These are phyloP conservation scores for Hemisphaericaspora subhashii DNA, from an alignment of 1,139 yeast genomes.

Conservation along the genomic window DNA sequence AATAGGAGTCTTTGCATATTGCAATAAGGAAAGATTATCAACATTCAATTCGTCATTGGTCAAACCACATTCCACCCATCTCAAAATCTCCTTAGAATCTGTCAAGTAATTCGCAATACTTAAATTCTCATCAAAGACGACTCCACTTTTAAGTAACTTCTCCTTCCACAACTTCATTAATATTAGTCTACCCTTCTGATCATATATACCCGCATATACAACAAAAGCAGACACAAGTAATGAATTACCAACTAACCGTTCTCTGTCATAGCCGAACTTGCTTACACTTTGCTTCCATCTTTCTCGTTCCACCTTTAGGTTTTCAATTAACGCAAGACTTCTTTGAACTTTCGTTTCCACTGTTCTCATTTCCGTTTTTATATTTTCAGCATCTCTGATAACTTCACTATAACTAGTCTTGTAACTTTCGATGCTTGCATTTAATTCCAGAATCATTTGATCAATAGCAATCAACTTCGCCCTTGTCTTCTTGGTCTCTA, in stretches of 20 bases:
- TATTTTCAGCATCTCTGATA: constrained; percentile 75
- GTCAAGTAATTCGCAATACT: constrained; percentile 35
- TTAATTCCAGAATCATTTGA: constrained; percentile 78
- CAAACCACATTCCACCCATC: constrained; percentile 57
- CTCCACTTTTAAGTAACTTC: constrained; percentile 34
- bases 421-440: constrained; percentile 64
- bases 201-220: constrained; percentile 62
- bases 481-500: constrained; percentile 58
- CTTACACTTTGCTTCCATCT: constrained; percentile 70
- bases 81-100: constrained; percentile 37
- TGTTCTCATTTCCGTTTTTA: constrained; percentile 65
- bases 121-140: constrained; percentile 42
- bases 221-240: constrained; percentile 61
- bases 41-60: constrained; percentile 63
- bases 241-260: constrained; percentile 61
- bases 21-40: constrained; percentile 63
- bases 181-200: constrained; percentile 49
- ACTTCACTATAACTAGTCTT: constrained; percentile 68
- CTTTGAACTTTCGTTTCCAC: constrained; percentile 65
- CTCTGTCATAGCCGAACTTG: constrained; percentile 48
- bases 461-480: constrained; percentile 74
- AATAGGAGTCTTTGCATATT: constrained; percentile 45
- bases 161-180: constrained; percentile 43
- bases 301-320: constrained; percentile 64
- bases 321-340: constrained; percentile 62